Evolutionary conservation across 192 early-diverging fungal genomes (phyloP).

Genomic region (Gryganskiella cystojenkinii): DNA sequence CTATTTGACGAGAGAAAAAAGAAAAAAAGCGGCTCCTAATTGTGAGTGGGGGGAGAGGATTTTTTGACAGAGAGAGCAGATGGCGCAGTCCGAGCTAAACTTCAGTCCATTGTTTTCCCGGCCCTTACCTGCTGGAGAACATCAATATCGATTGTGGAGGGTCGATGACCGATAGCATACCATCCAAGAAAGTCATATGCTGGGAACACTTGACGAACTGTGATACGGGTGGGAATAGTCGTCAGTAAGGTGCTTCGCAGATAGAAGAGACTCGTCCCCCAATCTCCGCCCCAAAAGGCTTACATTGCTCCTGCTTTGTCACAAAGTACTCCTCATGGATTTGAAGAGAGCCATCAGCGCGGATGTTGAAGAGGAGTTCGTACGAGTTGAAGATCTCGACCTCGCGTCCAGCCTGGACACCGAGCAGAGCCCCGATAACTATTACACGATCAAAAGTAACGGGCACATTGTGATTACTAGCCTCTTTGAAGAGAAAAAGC

Average conservation of each 20-base stretch:
- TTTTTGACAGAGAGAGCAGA: neutral
- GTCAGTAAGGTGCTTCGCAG: neutral
- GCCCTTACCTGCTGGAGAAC: constrained; percentile 79
- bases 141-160: constrained; percentile 70
- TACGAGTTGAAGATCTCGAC: constrained; percentile 91
- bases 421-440: constrained; percentile 84
- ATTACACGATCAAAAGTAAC: neutral
- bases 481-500: neutral
- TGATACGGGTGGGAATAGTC: neutral
- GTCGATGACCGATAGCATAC: constrained; percentile 77
- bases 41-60: neutral
- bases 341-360: constrained; percentile 54
- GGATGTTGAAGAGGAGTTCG: constrained; percentile 67
- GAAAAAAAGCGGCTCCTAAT: constrained; percentile 5
- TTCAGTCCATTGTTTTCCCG: too few relatives aligned
- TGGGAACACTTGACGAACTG: constrained; percentile 88
- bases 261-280: neutral
- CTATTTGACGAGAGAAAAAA: constrained; percentile 49
- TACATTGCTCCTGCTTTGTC: constrained; percentile 85
- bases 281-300: constrained; percentile 11
- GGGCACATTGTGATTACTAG: neutral
- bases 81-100: too few relatives aligned
- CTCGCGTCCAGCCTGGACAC: constrained; percentile 78
- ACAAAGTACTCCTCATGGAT: constrained; percentile 74
- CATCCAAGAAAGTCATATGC: constrained; percentile 86